Evolutionary conservation across 2,329 filamentous ascomycete genomes (phyloP), one percentile per base, ranked within the genome.

Genomic region (Phoma sp.): DNA sequence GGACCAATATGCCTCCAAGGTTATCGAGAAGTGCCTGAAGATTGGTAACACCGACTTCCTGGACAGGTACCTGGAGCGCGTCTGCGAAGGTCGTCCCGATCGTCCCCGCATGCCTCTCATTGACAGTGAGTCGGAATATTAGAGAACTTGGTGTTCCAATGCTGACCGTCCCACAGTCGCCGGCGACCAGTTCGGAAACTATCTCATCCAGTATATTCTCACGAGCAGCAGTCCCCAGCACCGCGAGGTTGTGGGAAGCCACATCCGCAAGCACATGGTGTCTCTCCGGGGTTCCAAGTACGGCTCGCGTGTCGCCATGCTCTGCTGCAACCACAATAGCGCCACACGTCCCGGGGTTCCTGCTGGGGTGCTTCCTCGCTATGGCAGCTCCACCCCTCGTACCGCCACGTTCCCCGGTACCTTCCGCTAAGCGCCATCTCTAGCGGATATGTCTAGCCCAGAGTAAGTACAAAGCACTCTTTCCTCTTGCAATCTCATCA

Each of bases 191-290:
- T 99, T 98, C 71, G 95, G 95, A 66, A 99, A 99, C 78, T 99
- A 99, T 71, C 84, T 99, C 60, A 90, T 99, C 60, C 95, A 99
- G 76, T 96, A 96, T 85, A 95, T 99, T 70, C 82, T 99, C 70
- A 93, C 91, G 66, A 90, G 97, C 73, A 89, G 91, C 57, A 86
- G 88, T 53, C 82, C 89, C 49, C 91, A 96, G 73, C 95, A 98
- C 73, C 90, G 92, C 54, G 96, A 99, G 72, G 81, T 96, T 61
- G 95, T 99, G 61, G 92, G 93, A 42, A 88, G 87, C 52, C 95
- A 99, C 72, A 96, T 99, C 67, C 89, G 84, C 66, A 98, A 98
- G 84, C 95, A 99, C 77, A 99, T 99, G 95, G 95, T 99, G 7
- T 99, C 95, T 52, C 89, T 99, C 43, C 90, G 95, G 57, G 95